A percentile compares a stretch with the other conserved stretches of the same genome.
phyloP scores from a whole-genome alignment of 2,329 filamentous ascomycete species.

The Neoarthrinium moseri region DNA sequence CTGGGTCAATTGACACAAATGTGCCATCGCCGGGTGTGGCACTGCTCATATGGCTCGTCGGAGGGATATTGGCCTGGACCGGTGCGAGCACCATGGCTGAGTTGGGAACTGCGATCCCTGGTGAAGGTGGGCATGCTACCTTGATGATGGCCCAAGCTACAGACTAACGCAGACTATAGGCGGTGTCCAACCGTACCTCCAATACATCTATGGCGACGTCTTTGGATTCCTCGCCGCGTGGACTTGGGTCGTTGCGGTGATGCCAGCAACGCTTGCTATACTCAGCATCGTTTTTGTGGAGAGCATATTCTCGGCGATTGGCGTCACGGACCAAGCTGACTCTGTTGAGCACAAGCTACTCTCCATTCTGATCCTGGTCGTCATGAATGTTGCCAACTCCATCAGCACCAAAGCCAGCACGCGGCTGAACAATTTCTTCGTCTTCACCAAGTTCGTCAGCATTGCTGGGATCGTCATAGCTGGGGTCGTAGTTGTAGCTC shows the following conservation, averaged over 20 bases:
- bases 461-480: constrained; percentile 49
- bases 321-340: constrained; percentile 42
- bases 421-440: constrained; percentile 54
- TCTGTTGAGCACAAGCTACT: constrained; percentile 49
- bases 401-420: constrained; percentile 57
- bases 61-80: constrained; percentile 62
- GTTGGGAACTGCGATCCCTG: constrained; percentile 61
- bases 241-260: constrained; percentile 65
- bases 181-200: constrained; percentile 62
- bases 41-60: constrained; percentile 59
- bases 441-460: constrained; percentile 50
- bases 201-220: constrained; percentile 59
- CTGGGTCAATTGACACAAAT: constrained; percentile 61
- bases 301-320: constrained; percentile 53
- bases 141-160: too few relatives aligned
- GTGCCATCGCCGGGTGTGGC: constrained; percentile 60
- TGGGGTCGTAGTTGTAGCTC: constrained; percentile 43
- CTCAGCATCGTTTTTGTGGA: constrained; percentile 63
- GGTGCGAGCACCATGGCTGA: constrained; percentile 62
- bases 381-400: constrained; percentile 51
- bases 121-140: constrained; percentile 53
- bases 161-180: constrained; percentile 33
- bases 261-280: constrained; percentile 64
- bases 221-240: constrained; percentile 64
- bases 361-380: constrained; percentile 44